Conservation (phyloP, 768 basidiomycete genomes). For the Naganishia randhawae region DNA sequence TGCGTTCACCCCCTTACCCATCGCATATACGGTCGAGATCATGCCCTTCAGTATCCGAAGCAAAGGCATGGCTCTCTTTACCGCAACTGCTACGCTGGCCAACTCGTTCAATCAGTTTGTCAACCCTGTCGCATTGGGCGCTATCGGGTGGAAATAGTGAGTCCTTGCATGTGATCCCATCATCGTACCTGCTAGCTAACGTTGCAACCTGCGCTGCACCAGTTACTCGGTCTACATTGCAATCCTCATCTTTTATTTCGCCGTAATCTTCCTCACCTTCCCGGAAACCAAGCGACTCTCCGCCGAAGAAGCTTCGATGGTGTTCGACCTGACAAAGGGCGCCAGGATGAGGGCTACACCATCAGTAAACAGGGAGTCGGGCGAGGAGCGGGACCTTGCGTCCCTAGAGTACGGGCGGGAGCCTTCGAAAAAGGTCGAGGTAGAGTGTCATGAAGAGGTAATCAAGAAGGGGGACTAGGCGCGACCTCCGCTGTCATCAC, state of each 20-base stretch:
- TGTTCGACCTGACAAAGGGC: constrained; percentile 28
- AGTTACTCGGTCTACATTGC: constrained; percentile 36
- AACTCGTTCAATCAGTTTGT: constrained; percentile 33
- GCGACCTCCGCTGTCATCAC: too few species aligned
- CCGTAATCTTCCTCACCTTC: constrained; percentile 29
- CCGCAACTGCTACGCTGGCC: constrained; percentile 17
- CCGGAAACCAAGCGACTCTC: constrained; percentile 30
- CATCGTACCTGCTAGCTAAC: background rate
- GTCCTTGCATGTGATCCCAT: constrained; percentile 1
- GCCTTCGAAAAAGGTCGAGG: background rate
- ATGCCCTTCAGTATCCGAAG: constrained; percentile 32
- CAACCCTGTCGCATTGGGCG: constrained; percentile 41
- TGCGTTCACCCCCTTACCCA: constrained; percentile 15
- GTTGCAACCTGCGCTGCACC: background rate
- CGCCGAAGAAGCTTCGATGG: constrained; percentile 27
- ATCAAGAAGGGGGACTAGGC: constrained; percentile 17
- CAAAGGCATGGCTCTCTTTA: constrained; percentile 35
- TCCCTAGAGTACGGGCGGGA: background rate
- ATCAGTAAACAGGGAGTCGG: background rate
- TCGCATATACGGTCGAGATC: constrained; percentile 31
- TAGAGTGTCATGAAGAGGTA: background rate
- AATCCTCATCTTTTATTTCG: constrained; percentile 24
- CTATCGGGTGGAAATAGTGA: constrained; percentile 39
- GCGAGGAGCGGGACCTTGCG: background rate
- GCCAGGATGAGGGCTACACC: background rate